Conservation (phyloP, 140 eudicot genomes). For the Bidens hawaiensis region DNA sequence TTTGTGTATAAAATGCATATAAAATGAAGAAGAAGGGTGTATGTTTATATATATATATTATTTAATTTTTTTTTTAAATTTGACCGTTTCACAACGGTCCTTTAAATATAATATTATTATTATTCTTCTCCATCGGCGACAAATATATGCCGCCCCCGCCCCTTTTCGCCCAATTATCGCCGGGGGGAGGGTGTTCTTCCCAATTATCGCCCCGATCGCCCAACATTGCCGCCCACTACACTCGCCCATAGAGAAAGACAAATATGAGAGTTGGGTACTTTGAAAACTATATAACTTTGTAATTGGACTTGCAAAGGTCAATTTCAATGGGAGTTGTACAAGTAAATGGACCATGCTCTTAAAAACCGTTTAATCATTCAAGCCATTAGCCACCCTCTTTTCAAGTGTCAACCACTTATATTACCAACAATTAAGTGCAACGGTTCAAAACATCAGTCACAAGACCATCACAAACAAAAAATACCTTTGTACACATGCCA, state of each 20-base stretch:
- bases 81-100: too few species aligned
- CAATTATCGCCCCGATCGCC: too few species aligned
- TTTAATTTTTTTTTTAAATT: too few species aligned
- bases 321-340: conserved; percentile 22
- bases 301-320: conserved; percentile 20
- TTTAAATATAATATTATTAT: too few species aligned
- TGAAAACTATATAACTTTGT: conserved; percentile 26
- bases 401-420: conserved; percentile 18
- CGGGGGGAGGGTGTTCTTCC: too few species aligned
- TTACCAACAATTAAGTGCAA: conserved; percentile 13
- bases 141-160: too few species aligned
- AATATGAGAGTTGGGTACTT: conserved; percentile 21
- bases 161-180: too few species aligned
- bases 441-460: conserved; percentile 1
- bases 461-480: not conserved
- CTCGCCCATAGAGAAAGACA: conserved; percentile 32
- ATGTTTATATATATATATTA: too few species aligned
- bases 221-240: too few species aligned
- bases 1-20: too few species aligned
- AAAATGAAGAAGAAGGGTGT: too few species aligned
- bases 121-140: too few species aligned
- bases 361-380: conserved; percentile 17
- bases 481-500: conserved; percentile 4
- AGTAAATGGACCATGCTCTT: conserved; percentile 26
- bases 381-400: conserved; percentile 8